These are phyloP conservation scores for Urostyla sp. DNA, from an alignment of 73 alveolate species.

Conservation along the genomic window DNA sequence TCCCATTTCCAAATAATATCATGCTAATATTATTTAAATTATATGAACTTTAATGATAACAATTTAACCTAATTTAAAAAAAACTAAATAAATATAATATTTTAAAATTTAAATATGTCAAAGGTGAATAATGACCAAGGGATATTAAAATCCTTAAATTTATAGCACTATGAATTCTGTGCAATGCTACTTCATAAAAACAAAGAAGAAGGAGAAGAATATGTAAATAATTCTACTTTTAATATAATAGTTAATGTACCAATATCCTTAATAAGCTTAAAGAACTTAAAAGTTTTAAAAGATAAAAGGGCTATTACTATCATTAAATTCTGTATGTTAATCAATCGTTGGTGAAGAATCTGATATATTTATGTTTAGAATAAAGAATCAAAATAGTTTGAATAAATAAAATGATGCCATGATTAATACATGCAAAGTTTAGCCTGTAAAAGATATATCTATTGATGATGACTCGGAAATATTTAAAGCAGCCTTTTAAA, in stretches of 20 bases:
- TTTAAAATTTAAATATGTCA: conserved; percentile 8
- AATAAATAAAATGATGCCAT: not conserved
- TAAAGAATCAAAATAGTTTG: not conserved
- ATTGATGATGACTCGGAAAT: not conserved
- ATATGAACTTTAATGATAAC: conserved; percentile 37
- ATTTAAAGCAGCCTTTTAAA: conserved; percentile 37
- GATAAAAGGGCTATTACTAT: conserved; percentile 45
- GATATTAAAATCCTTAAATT: conserved; percentile 22
- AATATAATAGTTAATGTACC: conserved; percentile 26
- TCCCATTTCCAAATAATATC: conserved; percentile 51
- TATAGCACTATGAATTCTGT: conserved; percentile 8
- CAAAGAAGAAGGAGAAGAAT: conserved; percentile 58
- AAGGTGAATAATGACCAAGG: conserved; percentile 22
- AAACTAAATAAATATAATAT: too few relatives aligned
- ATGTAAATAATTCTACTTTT: not conserved
- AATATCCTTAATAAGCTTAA: conserved; percentile 13
- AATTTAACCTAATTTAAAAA: not conserved
- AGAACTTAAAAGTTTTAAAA: conserved; percentile 27
- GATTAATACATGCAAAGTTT: conserved; percentile 35
- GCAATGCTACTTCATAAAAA: conserved; percentile 33
- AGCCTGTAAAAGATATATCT: conserved; percentile 1
- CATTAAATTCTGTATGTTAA: conserved; percentile 29
- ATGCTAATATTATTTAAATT: conserved; percentile 14
- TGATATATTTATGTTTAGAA: not conserved
- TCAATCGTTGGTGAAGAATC: conserved; percentile 41